A percentile compares a stretch with the other conserved stretches of the same genome.
phyloP scores from a whole-genome alignment of 306 rosid genomes.

The Gleditsia sinensis region DNA sequence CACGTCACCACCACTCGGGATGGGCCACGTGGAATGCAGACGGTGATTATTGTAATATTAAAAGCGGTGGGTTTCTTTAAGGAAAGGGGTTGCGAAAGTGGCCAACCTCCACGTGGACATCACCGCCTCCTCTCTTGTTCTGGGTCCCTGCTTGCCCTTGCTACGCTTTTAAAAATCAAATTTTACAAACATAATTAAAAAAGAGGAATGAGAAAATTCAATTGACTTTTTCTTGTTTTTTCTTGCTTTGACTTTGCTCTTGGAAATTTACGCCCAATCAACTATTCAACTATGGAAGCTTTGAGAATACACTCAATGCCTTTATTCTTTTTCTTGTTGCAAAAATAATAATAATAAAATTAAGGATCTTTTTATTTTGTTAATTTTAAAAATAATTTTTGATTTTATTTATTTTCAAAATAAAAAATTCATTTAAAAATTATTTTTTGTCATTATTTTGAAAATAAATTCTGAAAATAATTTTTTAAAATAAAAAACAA shows the following conservation, averaged over 20 bases:
- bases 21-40: constrained; percentile 49
- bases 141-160: constrained; percentile 17
- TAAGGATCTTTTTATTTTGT: no score
- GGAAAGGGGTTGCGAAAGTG: constrained; percentile 10
- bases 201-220: not conserved
- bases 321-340: no score
- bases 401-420: no score
- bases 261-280: not conserved
- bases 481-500: no score
- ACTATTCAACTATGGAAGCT: not conserved
- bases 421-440: no score
- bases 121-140: not conserved
- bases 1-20: constrained; percentile 30
- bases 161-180: not conserved
- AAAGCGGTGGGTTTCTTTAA: not conserved
- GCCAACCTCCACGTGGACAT: constrained; percentile 37
- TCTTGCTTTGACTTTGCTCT: not conserved
- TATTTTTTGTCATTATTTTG: no score
- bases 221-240: not conserved
- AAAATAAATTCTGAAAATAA: no score
- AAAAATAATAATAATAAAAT: no score
- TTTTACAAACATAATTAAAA: not conserved
- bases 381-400: no score
- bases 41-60: constrained; percentile 18
- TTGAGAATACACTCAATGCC: not conserved